Conservation (phyloP, 106 monocot genomes). For the Platanthera zijinensis region DNA sequence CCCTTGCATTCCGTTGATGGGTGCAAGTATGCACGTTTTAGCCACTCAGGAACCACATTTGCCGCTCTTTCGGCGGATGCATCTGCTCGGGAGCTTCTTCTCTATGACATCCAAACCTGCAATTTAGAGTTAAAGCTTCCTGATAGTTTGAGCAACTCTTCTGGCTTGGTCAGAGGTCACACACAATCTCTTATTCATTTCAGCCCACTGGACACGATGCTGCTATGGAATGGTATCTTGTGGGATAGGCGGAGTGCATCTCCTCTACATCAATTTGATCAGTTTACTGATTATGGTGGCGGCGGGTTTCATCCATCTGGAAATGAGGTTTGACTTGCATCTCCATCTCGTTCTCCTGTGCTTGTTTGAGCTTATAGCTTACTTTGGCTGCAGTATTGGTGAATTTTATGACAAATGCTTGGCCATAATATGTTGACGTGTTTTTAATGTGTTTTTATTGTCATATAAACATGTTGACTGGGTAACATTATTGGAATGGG, state of each 20-base stretch:
- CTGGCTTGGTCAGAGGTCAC: conserved; percentile 40
- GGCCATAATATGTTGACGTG: background rate
- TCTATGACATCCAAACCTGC: conserved; percentile 82
- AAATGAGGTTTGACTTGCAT: conserved; percentile 60
- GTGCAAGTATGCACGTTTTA: conserved; percentile 82
- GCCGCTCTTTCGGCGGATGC: conserved; percentile 66
- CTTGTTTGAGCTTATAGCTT: background rate
- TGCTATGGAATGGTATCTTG: conserved; percentile 90
- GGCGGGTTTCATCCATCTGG: conserved; percentile 98
- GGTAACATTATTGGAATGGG: too few species aligned
- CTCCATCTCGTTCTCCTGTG: background rate
- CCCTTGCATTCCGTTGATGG: conserved; percentile 86
- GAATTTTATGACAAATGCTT: background rate
- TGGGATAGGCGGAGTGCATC: conserved; percentile 72
- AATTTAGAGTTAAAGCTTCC: conserved; percentile 47
- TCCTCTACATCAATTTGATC: conserved; percentile 82
- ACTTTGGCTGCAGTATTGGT: too few species aligned
- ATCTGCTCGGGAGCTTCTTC: conserved; percentile 57
- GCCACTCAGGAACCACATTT: conserved; percentile 75
- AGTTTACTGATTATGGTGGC: conserved; percentile 94
- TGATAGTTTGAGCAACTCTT: conserved; percentile 29
- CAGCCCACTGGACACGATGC: conserved; percentile 66
- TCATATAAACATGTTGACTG: too few species aligned
- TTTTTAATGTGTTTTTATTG: too few species aligned
- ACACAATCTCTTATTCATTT: conserved; percentile 79